Evolutionary conservation across 768 basidiomycete genomes (phyloP).

Genomic region (Tylopilus rubrobrunneus): DNA sequence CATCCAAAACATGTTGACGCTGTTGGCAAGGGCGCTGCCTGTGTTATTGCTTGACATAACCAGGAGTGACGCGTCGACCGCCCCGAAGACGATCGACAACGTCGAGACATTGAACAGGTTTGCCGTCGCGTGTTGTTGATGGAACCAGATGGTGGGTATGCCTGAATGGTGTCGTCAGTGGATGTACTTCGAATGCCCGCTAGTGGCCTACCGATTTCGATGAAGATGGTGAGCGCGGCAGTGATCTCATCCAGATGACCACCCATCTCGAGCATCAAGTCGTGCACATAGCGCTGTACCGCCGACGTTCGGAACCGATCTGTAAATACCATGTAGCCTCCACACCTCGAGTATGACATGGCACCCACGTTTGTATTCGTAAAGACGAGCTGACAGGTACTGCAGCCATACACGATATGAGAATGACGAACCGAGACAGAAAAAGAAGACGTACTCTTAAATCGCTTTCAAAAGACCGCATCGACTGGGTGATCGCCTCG

Average conservation of each 20-base stretch:
- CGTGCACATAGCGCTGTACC: slow-evolving; percentile 50
- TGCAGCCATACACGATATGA: slow-evolving; percentile 11
- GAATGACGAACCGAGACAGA: not conserved
- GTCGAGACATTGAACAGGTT: slow-evolving; percentile 50
- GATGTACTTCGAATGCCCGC: not conserved
- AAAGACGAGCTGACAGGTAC: slow-evolving; percentile 50
- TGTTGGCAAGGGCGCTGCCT: slow-evolving; percentile 29
- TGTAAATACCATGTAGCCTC: slow-evolving; percentile 13
- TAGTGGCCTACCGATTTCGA: slow-evolving; percentile 42
- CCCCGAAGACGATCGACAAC: slow-evolving; percentile 51
- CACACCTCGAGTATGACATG: not conserved
- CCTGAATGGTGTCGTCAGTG: slow-evolving; percentile 26
- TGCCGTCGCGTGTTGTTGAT: slow-evolving; percentile 45
- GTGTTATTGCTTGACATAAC: slow-evolving; percentile 37
- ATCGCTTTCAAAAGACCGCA: slow-evolving; percentile 45
- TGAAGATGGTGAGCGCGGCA: slow-evolving; percentile 43
- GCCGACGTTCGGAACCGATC: slow-evolving; percentile 48
- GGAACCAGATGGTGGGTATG: slow-evolving; percentile 50
- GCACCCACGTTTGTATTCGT: slow-evolving; percentile 40
- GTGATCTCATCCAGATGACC: slow-evolving; percentile 50
- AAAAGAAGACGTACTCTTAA: slow-evolving; percentile 33
- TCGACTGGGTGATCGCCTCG: slow-evolving; percentile 45
- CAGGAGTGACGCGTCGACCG: slow-evolving; percentile 47
- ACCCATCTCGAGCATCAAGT: slow-evolving; percentile 44
- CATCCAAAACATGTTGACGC: slow-evolving; percentile 53